phyloP scores from a whole-genome alignment of 257 asterid genomes.

The Schizonepeta tenuifolia region DNA sequence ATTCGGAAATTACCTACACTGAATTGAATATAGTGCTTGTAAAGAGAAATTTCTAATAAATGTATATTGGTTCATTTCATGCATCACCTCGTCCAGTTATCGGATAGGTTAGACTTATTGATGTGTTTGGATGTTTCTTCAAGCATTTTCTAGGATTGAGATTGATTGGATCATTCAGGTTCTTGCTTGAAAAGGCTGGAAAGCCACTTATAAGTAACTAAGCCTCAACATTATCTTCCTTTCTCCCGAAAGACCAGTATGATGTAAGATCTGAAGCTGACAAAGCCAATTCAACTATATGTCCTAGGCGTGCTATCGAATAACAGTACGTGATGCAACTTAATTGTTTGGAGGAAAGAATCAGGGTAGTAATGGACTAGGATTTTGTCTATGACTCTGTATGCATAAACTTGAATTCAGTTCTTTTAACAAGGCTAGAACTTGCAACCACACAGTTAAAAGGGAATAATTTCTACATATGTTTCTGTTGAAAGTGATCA shows the following conservation, averaged over 20 bases:
- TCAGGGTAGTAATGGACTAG: constrained; percentile 6
- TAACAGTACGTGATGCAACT: background rate
- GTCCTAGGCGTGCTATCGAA: background rate
- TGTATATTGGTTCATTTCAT: background rate
- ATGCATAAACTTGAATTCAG: background rate
- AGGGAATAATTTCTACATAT: background rate
- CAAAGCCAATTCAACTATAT: background rate
- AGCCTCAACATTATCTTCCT: background rate
- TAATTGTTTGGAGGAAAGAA: constrained; percentile 10
- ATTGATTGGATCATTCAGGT: background rate
- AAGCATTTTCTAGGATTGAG: too few relatives aligned
- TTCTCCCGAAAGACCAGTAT: background rate
- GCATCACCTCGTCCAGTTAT: background rate
- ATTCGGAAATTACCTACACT: background rate
- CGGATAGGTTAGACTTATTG: too few relatives aligned
- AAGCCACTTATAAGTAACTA: background rate
- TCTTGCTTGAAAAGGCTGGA: constrained; percentile 3
- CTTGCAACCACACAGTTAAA: background rate
- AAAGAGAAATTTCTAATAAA: background rate
- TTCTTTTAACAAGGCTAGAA: background rate
- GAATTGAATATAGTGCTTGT: constrained; percentile 9
- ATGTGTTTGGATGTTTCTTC: too few relatives aligned
- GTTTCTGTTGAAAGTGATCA: background rate
- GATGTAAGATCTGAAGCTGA: background rate
- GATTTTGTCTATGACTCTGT: background rate